phyloP scores from a whole-genome alignment of 257 asterid species.

The Forsythia viridissima region DNA sequence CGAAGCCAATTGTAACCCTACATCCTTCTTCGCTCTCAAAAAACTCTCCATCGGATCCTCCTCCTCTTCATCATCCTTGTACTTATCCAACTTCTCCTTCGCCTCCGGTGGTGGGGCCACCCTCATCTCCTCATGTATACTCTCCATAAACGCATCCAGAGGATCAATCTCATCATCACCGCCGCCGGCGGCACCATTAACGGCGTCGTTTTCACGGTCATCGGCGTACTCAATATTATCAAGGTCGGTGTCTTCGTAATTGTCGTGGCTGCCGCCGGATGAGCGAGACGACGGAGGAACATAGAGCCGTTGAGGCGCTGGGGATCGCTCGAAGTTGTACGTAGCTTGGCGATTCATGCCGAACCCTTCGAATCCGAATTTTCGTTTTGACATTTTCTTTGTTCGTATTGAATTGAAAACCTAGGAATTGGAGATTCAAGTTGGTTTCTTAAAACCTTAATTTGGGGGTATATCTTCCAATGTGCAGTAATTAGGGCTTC shows the following conservation, averaged over 20 bases:
- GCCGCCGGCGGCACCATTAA: conserved; percentile 14
- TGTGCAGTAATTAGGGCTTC: neutral
- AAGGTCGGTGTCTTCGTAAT: conserved; percentile 75
- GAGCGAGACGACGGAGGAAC: conserved; percentile 77
- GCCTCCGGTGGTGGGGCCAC: conserved; percentile 81
- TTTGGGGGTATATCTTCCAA: neutral
- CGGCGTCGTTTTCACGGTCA: conserved; percentile 34
- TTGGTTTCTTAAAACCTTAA: neutral
- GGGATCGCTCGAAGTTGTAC: conserved; percentile 79
- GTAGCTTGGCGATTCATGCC: conserved; percentile 83
- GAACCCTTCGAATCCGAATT: conserved; percentile 94
- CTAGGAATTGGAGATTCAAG: conserved; percentile 33
- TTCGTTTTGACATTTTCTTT: conserved; percentile 73
- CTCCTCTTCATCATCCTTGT: conserved; percentile 72
- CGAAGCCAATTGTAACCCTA: conserved; percentile 90
- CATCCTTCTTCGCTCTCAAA: conserved; percentile 83
- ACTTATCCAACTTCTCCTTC: conserved; percentile 82
- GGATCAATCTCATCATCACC: conserved; percentile 87
- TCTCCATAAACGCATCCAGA: conserved; percentile 96
- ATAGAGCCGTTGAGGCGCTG: conserved; percentile 73
- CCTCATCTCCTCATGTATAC: conserved; percentile 85
- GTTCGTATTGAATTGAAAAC: conserved; percentile 30
- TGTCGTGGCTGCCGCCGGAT: conserved; percentile 50
- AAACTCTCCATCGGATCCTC: conserved; percentile 93
- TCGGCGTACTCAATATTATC: conserved; percentile 78